Base-by-base conservation (phyloP, 768 basidiomycete genomes). In the Trametes villosa region DNA sequence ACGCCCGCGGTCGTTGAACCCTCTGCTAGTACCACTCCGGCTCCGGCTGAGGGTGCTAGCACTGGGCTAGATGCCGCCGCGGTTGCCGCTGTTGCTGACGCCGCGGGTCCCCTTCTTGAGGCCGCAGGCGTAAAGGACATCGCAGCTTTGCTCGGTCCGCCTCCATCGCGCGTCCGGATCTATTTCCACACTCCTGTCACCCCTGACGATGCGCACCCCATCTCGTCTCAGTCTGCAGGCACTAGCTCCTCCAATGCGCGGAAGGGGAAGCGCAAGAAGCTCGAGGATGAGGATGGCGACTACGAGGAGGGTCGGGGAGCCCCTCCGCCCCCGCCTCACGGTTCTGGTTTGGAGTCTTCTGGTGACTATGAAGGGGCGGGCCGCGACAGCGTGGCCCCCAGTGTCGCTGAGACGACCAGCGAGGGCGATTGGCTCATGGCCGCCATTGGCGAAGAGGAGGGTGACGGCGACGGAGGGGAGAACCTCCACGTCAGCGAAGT, bases 121-220 rank as follows among this genome's bases (percentile, higher is more conserved):
- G 53, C 70, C 8, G 56, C 47, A 29, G 56, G 56, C 48, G 47
- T 57, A 31, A 57, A 57, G 48, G 71, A 72, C 54, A 49, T 59
- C 15, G 48, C 63, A 24, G 59, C 69, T 17, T 66, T 68, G 44
- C 55, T 72, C 24, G 70, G 76, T 72, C 83, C 69, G 73, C 87
- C 75, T 76, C 88, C 90, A 34, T 92, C 92, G 44, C 88, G 92
- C 64, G 87, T 94, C 68, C 89, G 92, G 68, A 91, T 94, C 58
- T 94, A 94, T 79, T 94, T 94, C 80, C 92, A 94, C 77, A 93
- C 92, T 26, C 92, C 92, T 62, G 89, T 89, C 64, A 85, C 89
- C 64, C 82, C 87, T 69, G 91, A 92, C 78, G 91, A 92, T 75
- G 82, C 87, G 57, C 86, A 84, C 71, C 87, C 87, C 24, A 86